Conservation (phyloP, 208 protist species). For the Strigomonas oncopelti region DNA sequence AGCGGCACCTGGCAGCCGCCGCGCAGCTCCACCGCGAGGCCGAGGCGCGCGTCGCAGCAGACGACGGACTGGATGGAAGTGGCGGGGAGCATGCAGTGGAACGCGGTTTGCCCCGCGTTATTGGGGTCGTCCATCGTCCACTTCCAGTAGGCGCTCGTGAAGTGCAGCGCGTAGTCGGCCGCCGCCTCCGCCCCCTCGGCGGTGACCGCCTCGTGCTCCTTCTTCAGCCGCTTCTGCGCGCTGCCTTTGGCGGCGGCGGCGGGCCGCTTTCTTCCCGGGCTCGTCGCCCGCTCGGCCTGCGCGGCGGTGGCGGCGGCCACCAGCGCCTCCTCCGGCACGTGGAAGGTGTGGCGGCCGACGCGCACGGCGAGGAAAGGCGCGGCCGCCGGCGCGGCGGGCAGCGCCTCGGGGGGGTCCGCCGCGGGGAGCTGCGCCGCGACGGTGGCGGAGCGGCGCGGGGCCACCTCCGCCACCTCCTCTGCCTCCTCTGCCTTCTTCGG, state of each 20-base stretch:
- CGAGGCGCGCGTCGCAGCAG: constrained; percentile 41
- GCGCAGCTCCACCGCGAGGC: constrained; percentile 53
- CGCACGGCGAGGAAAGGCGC: constrained; percentile 24
- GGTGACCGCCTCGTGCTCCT: background rate
- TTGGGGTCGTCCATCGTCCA: constrained; percentile 44
- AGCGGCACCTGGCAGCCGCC: constrained; percentile 47
- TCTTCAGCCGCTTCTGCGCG: background rate
- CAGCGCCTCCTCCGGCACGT: constrained; percentile 10
- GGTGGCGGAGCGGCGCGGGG: constrained; percentile 17
- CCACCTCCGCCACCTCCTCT: background rate
- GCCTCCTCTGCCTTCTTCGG: background rate
- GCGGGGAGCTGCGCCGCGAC: constrained; percentile 13
- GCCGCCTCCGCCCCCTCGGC: background rate
- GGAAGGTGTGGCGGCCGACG: constrained; percentile 24
- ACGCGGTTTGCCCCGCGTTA: constrained; percentile 2
- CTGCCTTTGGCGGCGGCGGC: background rate
- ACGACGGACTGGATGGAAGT: constrained; percentile 45
- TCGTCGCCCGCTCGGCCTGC: background rate
- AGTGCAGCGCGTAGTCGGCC: constrained; percentile 25
- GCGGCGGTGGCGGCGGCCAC: background rate
- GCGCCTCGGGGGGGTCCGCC: background rate
- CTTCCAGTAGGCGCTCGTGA: constrained; percentile 58
- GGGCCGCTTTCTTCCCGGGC: background rate
- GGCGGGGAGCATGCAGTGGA: constrained; percentile 54
- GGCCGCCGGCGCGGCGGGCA: background rate